Base-by-base conservation (phyloP, 2,329 filamentous ascomycete species). In the Trichoderma sp. region DNA sequence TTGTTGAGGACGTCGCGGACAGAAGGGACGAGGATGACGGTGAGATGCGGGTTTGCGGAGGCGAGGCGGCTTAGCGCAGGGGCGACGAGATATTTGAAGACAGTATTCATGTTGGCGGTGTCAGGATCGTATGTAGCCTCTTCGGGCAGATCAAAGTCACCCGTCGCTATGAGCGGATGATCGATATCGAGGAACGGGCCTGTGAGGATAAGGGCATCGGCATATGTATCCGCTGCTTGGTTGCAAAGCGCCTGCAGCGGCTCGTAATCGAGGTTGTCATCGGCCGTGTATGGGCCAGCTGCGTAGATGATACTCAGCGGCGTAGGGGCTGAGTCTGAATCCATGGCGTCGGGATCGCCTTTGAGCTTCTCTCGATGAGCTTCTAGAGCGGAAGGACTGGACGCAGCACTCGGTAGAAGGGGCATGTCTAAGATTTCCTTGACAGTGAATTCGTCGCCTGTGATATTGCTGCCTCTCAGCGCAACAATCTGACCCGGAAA, bases 401-500 rank as follows among this genome's bases (percentile, higher is more conserved):
- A 94, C 0, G 91, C 93, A 13, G 94, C 90, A 70, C 86, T 89
- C 3, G 89, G 89, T 16, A 97, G 85, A 3, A 93, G 83, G 2
- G 96, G 96, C 2, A 93, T 81, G 1, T 90, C 83, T 7, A 98
- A 84, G 3, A 96, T 81, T 75, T 97, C 89, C 39, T 87, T 89
- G 37, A 96, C 93, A 1, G 89, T 86, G 74, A 98, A 97, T 74
- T 92, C 90, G 46, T 89, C 86, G 0, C 95, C 95, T 0, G 93
- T 93, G 24, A 93, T 89, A 77, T 99, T 99, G 74, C 89, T 93
- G 8, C 96, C 96, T 70, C 87, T 87, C 32, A 98, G 81, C 7
- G 95, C 96, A 34, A 97, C 93, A 64, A 98, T 93, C 77, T 98
- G 94, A 6, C 96, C 96, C 0, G 95, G 96, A 77, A 98, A 98